Base-by-base conservation (phyloP, 257 asterid species). In the Fraxinus pennsylvanica region DNA sequence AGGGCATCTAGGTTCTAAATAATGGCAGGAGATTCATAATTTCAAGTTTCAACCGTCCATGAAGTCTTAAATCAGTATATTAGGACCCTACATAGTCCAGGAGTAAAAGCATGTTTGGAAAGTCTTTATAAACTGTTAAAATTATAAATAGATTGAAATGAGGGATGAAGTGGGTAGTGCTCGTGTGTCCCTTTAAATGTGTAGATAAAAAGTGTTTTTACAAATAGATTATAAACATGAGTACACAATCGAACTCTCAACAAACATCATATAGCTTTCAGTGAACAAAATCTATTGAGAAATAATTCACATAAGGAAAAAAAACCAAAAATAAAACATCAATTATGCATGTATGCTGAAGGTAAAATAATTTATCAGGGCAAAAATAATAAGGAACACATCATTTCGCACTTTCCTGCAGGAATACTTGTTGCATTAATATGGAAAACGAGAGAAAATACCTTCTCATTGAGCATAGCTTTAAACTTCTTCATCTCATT, bases 401-500 rank as follows among this genome's bases (percentile, higher is more conserved):
- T 54, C 17, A 27, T 63, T 22, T 25, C 69, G 25, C 32, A 63
- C 17, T 29, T 14, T 71, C 59, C 25, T 21, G 30, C 15, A 63
- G 17, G 66, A 68, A 43, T 75, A 68, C 63, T 74, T 71, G 9
- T 14, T 9, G 38, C 54, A 25, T 19, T 50, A 52, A 10, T 5
- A 27, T 43, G 6, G 54, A 22, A 70, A 66, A 71, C 66, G 12
- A 17, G 15, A 69, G 43, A n/a, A 36, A 67, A 47, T 86, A 93
- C 99, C 97, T 93, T 96, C 78, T 93, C 99, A 76, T 83, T 87
- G 80, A 96, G 90, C 82, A 81, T 68, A 79, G 85, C 79, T 87
- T 93, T 92, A 89, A 93, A 81, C 82, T 89, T 92, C 94, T 96
- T 96, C 87, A 92, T 84, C 90, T 96, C 99, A 76, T 84, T 87